A percentile compares a stretch with the other conserved stretches of the same genome.
phyloP scores from a whole-genome alignment of 768 basidiomycete genomes.

The Mycena leptocephala region DNA sequence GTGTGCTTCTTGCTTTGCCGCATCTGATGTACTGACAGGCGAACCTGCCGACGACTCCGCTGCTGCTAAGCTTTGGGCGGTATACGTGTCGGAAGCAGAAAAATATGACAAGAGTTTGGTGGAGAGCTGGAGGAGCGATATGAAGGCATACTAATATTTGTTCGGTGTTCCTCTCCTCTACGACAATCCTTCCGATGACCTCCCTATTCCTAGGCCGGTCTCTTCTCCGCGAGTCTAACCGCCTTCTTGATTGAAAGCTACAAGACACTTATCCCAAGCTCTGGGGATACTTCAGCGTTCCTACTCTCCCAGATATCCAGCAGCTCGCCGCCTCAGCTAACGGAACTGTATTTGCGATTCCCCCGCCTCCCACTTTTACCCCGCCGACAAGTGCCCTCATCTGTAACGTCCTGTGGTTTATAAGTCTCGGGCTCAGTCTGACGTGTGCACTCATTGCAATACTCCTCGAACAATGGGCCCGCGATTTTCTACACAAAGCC shows the following conservation, averaged over 20 bases:
- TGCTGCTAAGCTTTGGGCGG: constrained; percentile 24
- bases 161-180: background rate
- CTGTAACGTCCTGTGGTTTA: constrained; percentile 20
- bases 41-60: background rate
- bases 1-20: background rate
- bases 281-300: background rate
- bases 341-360: background rate
- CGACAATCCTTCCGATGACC: background rate
- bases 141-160: constrained; percentile 29
- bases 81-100: constrained; percentile 22
- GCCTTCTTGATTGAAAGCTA: constrained; percentile 23
- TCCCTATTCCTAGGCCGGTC: constrained; percentile 1
- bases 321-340: constrained; percentile 8
- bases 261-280: background rate
- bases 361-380: background rate
- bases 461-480: constrained; percentile 26
- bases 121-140: constrained; percentile 31
- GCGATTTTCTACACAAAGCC: too few species aligned
- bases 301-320: constrained; percentile 14
- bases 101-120: constrained; percentile 23
- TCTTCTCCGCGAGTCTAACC: constrained; percentile 24
- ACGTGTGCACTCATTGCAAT: constrained; percentile 15
- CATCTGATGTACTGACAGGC: constrained; percentile 1
- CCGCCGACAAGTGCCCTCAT: background rate
- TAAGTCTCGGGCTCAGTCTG: constrained; percentile 22